Evolutionary conservation across 2,329 filamentous ascomycete species (phyloP).

Genomic region (Epichloe elymi): DNA sequence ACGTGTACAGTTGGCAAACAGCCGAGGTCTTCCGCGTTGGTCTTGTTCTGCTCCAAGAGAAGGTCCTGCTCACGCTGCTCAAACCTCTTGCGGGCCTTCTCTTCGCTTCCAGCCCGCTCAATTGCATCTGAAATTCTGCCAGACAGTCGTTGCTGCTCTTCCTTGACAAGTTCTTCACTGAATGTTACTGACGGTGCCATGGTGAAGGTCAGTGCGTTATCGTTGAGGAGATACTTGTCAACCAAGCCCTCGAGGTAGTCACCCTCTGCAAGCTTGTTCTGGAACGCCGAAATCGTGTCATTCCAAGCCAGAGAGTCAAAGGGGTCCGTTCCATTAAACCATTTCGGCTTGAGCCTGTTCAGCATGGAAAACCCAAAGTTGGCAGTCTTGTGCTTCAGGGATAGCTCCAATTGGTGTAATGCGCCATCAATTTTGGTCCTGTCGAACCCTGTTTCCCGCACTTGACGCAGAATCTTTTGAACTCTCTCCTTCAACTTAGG

Average conservation of each 20-base stretch:
- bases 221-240: conserved; percentile 81
- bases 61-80: conserved; percentile 69
- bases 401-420: conserved; percentile 85
- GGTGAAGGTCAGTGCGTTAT: conserved; percentile 79
- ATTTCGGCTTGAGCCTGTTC: conserved; percentile 76
- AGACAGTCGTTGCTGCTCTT: conserved; percentile 65
- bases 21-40: conserved; percentile 71
- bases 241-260: conserved; percentile 74
- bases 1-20: conserved; percentile 82
- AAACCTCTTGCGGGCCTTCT: conserved; percentile 58
- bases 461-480: conserved; percentile 56
- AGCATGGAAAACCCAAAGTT: conserved; percentile 88
- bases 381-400: conserved; percentile 89
- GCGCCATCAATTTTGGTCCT: conserved; percentile 84
- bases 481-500: conserved; percentile 63
- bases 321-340: conserved; percentile 92
- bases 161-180: conserved; percentile 56
- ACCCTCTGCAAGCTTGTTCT: conserved; percentile 58
- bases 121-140: conserved; percentile 60
- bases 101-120: conserved; percentile 53
- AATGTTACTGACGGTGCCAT: conserved; percentile 79
- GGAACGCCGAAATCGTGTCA: conserved; percentile 72
- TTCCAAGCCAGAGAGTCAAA: conserved; percentile 90
- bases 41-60: conserved; percentile 69
- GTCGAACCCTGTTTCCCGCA: conserved; percentile 68